phyloP scores from a whole-genome alignment of 345 rosid genomes.

The Populus davidiana region DNA sequence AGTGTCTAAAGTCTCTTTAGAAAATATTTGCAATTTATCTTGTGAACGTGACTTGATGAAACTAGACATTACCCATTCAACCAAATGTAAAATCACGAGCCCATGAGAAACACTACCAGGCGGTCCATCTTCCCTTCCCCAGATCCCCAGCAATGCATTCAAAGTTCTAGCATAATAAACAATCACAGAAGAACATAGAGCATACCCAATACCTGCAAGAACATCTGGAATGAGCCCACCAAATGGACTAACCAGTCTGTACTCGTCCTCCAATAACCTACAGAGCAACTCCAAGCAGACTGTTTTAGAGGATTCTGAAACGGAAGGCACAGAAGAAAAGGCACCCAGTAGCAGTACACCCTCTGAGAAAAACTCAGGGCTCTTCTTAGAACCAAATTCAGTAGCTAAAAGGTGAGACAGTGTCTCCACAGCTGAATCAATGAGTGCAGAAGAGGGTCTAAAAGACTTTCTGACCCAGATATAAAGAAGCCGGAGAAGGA shows the following conservation, averaged over 20 bases:
- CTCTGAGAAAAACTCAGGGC: slow-evolving; percentile 50
- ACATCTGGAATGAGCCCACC: slow-evolving; percentile 45
- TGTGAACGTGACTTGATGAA: slow-evolving; percentile 43
- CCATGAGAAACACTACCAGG: slow-evolving; percentile 49
- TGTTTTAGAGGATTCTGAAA: slow-evolving; percentile 49
- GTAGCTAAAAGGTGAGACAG: slow-evolving; percentile 39
- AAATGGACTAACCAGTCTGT: slow-evolving; percentile 29
- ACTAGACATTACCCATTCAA: slow-evolving; percentile 77
- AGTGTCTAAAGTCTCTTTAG: slow-evolving; percentile 40
- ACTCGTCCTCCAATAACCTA: slow-evolving; percentile 55
- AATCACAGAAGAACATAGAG: slow-evolving; percentile 53
- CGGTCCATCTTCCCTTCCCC: slow-evolving; percentile 62
- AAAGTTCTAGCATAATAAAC: slow-evolving; percentile 44
- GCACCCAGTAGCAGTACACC: slow-evolving; percentile 72
- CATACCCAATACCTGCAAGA: slow-evolving; percentile 87
- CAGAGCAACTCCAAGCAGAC: slow-evolving; percentile 60
- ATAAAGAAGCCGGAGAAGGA: slow-evolving; percentile 67
- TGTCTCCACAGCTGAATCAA: slow-evolving; percentile 60
- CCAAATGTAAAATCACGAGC: slow-evolving; percentile 74
- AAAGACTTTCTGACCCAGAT: slow-evolving; percentile 84
- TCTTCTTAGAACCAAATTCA: slow-evolving; percentile 28
- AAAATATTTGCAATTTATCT: slow-evolving; percentile 43
- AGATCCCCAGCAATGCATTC: slow-evolving; percentile 54
- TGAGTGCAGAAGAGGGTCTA: slow-evolving; percentile 53
- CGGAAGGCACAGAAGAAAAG: slow-evolving; percentile 49